Conservation (phyloP, 495 filamentous ascomycete species). For the Chaetomidium leptoderma region DNA sequence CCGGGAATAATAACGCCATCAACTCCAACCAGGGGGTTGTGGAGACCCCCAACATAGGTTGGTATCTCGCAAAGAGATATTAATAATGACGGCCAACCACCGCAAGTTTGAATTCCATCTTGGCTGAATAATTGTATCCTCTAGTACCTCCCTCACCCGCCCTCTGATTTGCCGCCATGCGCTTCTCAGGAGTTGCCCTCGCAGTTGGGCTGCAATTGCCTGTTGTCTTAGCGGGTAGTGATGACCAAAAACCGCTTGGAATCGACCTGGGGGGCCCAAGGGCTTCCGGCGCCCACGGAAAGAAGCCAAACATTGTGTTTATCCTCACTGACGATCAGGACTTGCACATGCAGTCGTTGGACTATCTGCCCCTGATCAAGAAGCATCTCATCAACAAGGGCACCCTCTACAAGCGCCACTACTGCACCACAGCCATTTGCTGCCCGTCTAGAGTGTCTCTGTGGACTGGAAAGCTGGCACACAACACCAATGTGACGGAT, state of each 20-base stretch:
- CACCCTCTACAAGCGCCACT: slow-evolving; percentile 54
- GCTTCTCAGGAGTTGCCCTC: slow-evolving; percentile 14
- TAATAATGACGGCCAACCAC: neutral
- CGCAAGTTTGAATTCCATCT: no score
- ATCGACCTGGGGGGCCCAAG: neutral
- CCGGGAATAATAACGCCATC: slow-evolving; percentile 26
- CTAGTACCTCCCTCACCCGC: neutral
- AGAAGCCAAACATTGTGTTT: slow-evolving; percentile 57
- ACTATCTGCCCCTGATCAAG: slow-evolving; percentile 53
- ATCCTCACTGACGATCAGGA: slow-evolving; percentile 67
- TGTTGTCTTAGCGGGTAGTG: slow-evolving; percentile 1
- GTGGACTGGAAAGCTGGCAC: slow-evolving; percentile 62
- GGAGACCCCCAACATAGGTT: neutral
- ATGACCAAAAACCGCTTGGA: slow-evolving; percentile 8
- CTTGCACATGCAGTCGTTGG: slow-evolving; percentile 54
- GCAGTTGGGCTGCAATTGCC: slow-evolving; percentile 22
- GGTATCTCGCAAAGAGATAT: neutral
- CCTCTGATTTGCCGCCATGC: slow-evolving; percentile 13
- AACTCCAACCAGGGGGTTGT: neutral
- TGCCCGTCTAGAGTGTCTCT: slow-evolving; percentile 61
- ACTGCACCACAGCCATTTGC: slow-evolving; percentile 59
- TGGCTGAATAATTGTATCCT: neutral
- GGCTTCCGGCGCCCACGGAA: neutral
- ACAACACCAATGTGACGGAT: slow-evolving; percentile 74
- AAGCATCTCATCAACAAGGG: slow-evolving; percentile 53